Conservation (phyloP, 2,329 filamentous ascomycete species). For the Aspergillus versicolor region DNA sequence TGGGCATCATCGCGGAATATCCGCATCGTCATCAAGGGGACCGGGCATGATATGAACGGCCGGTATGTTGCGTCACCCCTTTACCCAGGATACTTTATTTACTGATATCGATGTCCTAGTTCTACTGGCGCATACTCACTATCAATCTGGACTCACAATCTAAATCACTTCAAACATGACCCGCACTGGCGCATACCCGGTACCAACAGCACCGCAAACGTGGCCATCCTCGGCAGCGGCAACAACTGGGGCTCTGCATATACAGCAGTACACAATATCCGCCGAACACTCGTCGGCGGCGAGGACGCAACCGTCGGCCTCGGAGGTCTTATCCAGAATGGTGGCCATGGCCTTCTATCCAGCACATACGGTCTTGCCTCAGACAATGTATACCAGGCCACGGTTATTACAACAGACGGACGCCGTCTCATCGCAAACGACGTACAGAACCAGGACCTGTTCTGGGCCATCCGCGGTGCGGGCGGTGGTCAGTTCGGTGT, state of each 20-base stretch:
- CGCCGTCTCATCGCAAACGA: slow-evolving; percentile 36
- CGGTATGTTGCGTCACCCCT: slow-evolving; percentile 11
- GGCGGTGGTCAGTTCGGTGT: slow-evolving; percentile 33
- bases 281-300: slow-evolving; percentile 49
- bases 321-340: slow-evolving; percentile 30
- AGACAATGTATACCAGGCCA: slow-evolving; percentile 27
- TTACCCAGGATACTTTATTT: no score
- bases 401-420: slow-evolving; percentile 25
- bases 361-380: slow-evolving; percentile 25
- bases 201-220: slow-evolving; percentile 13
- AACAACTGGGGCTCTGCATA: slow-evolving; percentile 17
- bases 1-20: slow-evolving; percentile 24
- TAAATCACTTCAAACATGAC: slow-evolving; percentile 36
- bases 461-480: slow-evolving; percentile 53
- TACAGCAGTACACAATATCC: slow-evolving; percentile 19
- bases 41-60: slow-evolving; percentile 25
- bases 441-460: slow-evolving; percentile 47
- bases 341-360: slow-evolving; percentile 28
- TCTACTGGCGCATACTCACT: slow-evolving; percentile 45
- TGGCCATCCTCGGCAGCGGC: slow-evolving; percentile 18
- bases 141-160: slow-evolving; percentile 49
- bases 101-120: slow-evolving; percentile 18
- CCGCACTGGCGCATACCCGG: slow-evolving; percentile 12
- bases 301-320: slow-evolving; percentile 55
- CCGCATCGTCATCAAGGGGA: slow-evolving; percentile 27